A percentile compares a stretch with the other conserved stretches of the same genome.
Conservation (phyloP, 169 alveolate genomes). For the Plasmodium vivax region DNA sequence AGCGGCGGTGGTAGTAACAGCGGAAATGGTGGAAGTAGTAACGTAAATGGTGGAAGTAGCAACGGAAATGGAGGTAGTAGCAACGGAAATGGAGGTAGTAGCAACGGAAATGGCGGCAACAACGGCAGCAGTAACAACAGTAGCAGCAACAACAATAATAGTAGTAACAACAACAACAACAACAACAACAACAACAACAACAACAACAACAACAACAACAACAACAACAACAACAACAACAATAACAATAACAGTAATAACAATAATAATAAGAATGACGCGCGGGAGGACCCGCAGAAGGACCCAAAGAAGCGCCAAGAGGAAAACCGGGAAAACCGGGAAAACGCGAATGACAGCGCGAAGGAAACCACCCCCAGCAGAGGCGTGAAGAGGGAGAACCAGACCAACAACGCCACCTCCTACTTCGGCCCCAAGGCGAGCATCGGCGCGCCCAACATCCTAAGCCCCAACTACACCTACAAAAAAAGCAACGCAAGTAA, state of each 20-base stretch:
- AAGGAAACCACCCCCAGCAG: not conserved
- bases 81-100: not conserved
- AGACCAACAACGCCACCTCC: not conserved
- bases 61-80: not conserved
- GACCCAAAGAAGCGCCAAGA: not conserved
- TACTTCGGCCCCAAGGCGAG: constrained; percentile 15
- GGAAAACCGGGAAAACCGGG: not conserved
- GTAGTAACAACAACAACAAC: not conserved
- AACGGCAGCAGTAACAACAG: not conserved
- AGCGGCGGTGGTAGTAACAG: not conserved
- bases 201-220: constrained; percentile 10
- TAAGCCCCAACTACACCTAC: not conserved
- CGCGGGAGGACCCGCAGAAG: not conserved
- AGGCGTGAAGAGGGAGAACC: not conserved
- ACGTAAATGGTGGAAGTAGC: not conserved
- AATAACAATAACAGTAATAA: not conserved
- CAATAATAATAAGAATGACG: not conserved
- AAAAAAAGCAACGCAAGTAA: not conserved
- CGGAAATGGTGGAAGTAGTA: not conserved
- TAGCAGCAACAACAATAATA: not conserved
- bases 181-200: constrained; percentile 5
- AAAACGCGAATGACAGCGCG: not conserved
- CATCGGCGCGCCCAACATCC: not conserved
- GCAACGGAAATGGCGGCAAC: not conserved
- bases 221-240: not conserved